Percentiles rank a stretch among this genome's conserved stretches.
Conservation (phyloP, 2,329 filamentous ascomycete genomes). For the Colletotrichum salicis region DNA sequence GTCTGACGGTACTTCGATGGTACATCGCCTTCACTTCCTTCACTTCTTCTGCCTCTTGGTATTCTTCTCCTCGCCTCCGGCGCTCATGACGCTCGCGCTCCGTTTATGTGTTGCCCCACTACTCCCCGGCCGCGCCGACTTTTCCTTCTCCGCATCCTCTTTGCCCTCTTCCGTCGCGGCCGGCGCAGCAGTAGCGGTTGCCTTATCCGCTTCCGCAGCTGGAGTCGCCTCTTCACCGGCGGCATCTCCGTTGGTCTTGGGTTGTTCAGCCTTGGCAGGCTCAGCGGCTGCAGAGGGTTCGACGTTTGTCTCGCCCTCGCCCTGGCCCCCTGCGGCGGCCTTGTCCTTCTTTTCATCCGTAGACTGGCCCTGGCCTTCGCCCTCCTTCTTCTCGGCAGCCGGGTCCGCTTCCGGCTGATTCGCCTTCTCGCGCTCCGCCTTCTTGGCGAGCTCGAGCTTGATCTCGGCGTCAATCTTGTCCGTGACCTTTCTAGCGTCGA, state of each 20-base stretch:
- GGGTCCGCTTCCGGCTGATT: constrained; percentile 26
- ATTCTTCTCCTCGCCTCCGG: constrained; percentile 70
- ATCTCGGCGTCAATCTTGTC: constrained; percentile 83
- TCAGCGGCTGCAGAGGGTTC: constrained; percentile 19
- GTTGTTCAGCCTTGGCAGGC: constrained; percentile 18
- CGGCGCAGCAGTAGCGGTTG: constrained; percentile 15
- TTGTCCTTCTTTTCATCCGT: constrained; percentile 19
- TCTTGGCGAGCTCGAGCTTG: constrained; percentile 67
- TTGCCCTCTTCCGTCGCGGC: constrained; percentile 34
- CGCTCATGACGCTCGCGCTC: constrained; percentile 84
- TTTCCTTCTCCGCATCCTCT: constrained; percentile 42
- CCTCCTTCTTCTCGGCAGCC: constrained; percentile 22
- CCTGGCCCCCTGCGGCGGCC: neutral
- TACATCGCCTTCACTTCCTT: constrained; percentile 40
- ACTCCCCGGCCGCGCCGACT: constrained; percentile 48
- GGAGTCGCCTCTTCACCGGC: constrained; percentile 6
- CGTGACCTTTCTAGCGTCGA: constrained; percentile 78
- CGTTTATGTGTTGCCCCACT: constrained; percentile 71
- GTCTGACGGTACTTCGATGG: constrained; percentile 39
- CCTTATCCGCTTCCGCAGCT: constrained; percentile 12
- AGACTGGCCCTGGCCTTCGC: neutral
- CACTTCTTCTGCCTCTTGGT: constrained; percentile 68
- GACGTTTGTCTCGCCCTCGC: constrained; percentile 4
- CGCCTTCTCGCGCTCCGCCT: constrained; percentile 60
- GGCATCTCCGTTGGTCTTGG: constrained; percentile 32